Percentiles rank a stretch among this genome's conserved stretches.
Conservation (phyloP, 2,329 filamentous ascomycete genomes). For the Fusarium sp. region DNA sequence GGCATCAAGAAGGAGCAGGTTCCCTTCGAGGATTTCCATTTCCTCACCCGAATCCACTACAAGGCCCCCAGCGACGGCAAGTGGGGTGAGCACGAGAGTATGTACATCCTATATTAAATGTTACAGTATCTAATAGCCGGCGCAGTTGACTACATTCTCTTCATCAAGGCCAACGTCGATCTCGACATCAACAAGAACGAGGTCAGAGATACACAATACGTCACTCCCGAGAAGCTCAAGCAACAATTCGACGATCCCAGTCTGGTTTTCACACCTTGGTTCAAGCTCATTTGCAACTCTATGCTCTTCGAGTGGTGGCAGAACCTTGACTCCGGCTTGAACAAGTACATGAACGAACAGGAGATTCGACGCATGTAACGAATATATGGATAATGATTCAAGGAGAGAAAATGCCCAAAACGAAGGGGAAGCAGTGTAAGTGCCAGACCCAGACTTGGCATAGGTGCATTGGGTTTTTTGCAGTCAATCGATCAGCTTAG, state of each 20-base stretch:
- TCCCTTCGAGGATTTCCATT: constrained; percentile 89
- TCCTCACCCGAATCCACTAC: constrained; percentile 97
- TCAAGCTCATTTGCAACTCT: constrained; percentile 97
- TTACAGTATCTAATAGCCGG: constrained; percentile 10
- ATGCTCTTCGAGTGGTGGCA: constrained; percentile 99
- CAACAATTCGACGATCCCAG: constrained; percentile 82
- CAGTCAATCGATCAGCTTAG: constrained; percentile 41
- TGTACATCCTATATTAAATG: constrained; percentile 48
- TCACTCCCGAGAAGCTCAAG: constrained; percentile 83
- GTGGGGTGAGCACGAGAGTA: constrained; percentile 99
- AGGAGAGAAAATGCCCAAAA: background rate
- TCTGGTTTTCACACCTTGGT: constrained; percentile 96
- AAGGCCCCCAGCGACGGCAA: constrained; percentile 96
- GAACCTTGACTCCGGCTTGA: constrained; percentile 80
- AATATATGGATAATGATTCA: constrained; percentile 3
- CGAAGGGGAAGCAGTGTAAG: background rate
- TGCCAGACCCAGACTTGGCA: background rate
- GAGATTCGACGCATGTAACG: constrained; percentile 83
- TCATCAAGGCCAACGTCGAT: constrained; percentile 94
- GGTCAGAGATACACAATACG: constrained; percentile 84
- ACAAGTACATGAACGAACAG: constrained; percentile 86
- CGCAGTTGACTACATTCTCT: constrained; percentile 96
- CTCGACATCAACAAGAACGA: constrained; percentile 87
- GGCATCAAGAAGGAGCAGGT: constrained; percentile 92
- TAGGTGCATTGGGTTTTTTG: constrained; percentile 25